Base-by-base conservation (phyloP, 768 basidiomycete species). In the Collybia nuda region DNA sequence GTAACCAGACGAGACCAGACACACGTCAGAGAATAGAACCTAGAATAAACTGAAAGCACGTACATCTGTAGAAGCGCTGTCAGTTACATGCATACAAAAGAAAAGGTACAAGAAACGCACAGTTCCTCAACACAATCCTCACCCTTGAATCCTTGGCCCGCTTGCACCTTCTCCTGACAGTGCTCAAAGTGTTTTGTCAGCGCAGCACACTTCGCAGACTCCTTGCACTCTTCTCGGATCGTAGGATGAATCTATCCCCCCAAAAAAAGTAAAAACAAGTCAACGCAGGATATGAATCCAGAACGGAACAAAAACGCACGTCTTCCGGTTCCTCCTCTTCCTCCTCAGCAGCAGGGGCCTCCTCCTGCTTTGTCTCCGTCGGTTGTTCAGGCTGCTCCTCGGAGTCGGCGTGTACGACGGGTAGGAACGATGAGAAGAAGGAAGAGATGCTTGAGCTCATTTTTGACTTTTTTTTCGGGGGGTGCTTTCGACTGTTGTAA, bases 51-150 rank as follows among this genome's bases (percentile, higher is more conserved):
- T 41, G n/a, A 15, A 29, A 41, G 56, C 45, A 68, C 70, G 45
- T 62, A 73, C 71, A 73, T 48, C 71, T 71, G 23, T 5, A 47
- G n/a, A 32, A 3, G 50, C 12, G 47, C 3, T 35, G 40, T n/a
- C n/a, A 44, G 47, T 65, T 7, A 59, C 46, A 19, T 40, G 14
- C 23, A 24, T n/a, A 51, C 14, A 15, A 41, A 48, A 35, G 57
- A 59, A 63, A 45, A 28, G 29, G 42, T 38, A 54, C 19, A 32
- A 48, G 7, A 21, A n/a, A 80, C 86, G 67, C 59, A 90, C 88
- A 93, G 67, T 78, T 93, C 92, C 71, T 93, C 90, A 32, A 94
- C 88, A 63, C 93, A 96, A 65, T 95, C 93, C 76, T 96, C 94
- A 55, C 84, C 84, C 66, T 90, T 86, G 81, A 80, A 92, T 35